Evolutionary conservation across 768 basidiomycete genomes (phyloP), one percentile per base, ranked within the genome.

Genomic region (Psilocybe tampanensis): DNA sequence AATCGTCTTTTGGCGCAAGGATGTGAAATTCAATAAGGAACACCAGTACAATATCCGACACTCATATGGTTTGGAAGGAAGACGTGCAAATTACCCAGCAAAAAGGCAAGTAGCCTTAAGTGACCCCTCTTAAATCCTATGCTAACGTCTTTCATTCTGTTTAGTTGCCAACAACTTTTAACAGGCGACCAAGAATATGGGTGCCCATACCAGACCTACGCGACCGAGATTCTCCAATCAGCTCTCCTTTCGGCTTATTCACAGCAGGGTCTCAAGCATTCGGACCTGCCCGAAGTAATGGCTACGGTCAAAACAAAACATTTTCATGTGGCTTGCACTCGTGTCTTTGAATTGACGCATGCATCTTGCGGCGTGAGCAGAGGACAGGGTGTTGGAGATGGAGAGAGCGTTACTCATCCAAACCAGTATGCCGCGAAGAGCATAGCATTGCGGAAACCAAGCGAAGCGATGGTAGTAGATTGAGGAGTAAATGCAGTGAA

Each of bases 1-100:
- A 1, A 70, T 98, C 45, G 74, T 82, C 9, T 99, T 97, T 72
- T 99, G 97, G 97, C 80, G 93, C 52, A 91, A 87, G 9, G 96
- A 98, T 56, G 94, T 98, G 74, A 89, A 94, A 70, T 99, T 98
- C 74, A 96, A 95, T 78, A 99, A 98, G 69, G 92, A 97, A 68
- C 89, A 98, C 80, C 89, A 86, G 65, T 99, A 99, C 71, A 99
- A 98, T 62, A 95, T 99, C 64, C 88, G 96, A 44, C 97, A 99
- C 70, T 88, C 86, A 4, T 99, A 88, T 66, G 97, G 97, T 34
- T 75, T 97, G 50, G 97, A 98, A 69, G 97, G 97, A 9, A 93
- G 90, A 71, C 85, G 96, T 43, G 91, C 89, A 39, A 98, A 98
- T 67, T 99, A 99, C 70, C 82, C 92, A 1, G 94, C 97, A 0